Evolutionary conservation across 1,284 basidiomycete genomes (phyloP).

Genomic region (Ceratobasidium sp.): DNA sequence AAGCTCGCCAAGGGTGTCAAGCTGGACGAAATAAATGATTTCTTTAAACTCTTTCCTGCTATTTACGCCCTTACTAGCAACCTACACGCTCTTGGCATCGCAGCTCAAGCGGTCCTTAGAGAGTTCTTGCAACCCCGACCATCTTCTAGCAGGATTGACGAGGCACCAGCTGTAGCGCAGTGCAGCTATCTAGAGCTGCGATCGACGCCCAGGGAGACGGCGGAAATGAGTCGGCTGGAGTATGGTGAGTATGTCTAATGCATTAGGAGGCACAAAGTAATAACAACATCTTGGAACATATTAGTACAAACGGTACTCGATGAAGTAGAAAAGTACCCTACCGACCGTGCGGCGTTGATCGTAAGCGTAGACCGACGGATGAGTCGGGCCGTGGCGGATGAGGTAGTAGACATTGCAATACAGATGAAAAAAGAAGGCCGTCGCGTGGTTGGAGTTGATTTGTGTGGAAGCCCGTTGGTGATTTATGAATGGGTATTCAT

Average conservation of each 20-base stretch:
- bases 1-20: slow-evolving; percentile 66
- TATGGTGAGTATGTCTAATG: slow-evolving; percentile 25
- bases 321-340: slow-evolving; percentile 70
- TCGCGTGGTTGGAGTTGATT: slow-evolving; percentile 80
- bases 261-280: background rate
- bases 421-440: slow-evolving; percentile 68
- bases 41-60: slow-evolving; percentile 80
- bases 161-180: slow-evolving; percentile 59
- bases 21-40: slow-evolving; percentile 72
- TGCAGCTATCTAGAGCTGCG: slow-evolving; percentile 81
- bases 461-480: slow-evolving; percentile 80
- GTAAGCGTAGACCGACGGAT: slow-evolving; percentile 81
- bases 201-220: slow-evolving; percentile 73
- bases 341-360: slow-evolving; percentile 69
- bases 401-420: slow-evolving; percentile 71
- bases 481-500: slow-evolving; percentile 45
- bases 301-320: slow-evolving; percentile 77
- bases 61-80: slow-evolving; percentile 81
- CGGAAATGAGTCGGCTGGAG: slow-evolving; percentile 47
- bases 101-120: slow-evolving; percentile 72
- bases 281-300: slow-evolving; percentile 64
- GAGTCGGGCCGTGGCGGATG: slow-evolving; percentile 63
- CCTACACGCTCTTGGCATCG: slow-evolving; percentile 65
- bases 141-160: slow-evolving; percentile 51
- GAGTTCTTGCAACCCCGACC: slow-evolving; percentile 65